A percentile compares a stretch with the other conserved stretches of the same genome.
phyloP scores from a whole-genome alignment of 306 rosid species.

The Trichosanthes cucumerina region DNA sequence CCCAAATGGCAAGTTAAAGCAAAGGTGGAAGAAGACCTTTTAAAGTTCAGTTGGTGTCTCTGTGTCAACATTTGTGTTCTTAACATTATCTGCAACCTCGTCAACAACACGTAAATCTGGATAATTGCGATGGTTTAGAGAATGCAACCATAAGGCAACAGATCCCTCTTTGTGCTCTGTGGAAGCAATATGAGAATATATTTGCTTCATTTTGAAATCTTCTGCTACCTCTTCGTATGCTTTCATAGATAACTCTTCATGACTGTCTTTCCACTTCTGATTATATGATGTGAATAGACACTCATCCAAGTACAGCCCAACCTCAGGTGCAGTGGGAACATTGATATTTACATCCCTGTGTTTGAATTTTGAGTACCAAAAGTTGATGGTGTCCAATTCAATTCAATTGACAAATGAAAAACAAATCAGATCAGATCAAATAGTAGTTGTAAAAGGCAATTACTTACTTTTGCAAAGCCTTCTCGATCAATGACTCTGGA shows the following conservation, averaged over 20 bases:
- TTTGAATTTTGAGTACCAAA: background rate
- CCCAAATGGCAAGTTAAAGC: constrained; percentile 7
- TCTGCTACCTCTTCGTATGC: constrained; percentile 59
- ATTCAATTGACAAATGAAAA: background rate
- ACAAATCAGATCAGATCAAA: background rate
- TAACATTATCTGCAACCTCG: constrained; percentile 17
- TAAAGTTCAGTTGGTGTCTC: constrained; percentile 20
- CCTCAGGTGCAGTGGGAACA: constrained; percentile 97
- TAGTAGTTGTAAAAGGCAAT: background rate
- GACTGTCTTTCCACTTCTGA: constrained; percentile 86
- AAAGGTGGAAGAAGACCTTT: constrained; percentile 10
- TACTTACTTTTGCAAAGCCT: constrained; percentile 73
- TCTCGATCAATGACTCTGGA: constrained; percentile 54
- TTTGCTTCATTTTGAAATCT: constrained; percentile 71
- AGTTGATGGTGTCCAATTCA: background rate
- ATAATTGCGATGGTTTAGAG: constrained; percentile 81
- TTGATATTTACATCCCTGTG: constrained; percentile 64
- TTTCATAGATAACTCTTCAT: constrained; percentile 80
- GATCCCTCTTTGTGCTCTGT: constrained; percentile 80
- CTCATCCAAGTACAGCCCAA: constrained; percentile 86
- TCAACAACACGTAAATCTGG: constrained; percentile 42
- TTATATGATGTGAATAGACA: constrained; percentile 78
- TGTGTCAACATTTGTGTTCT: constrained; percentile 8
- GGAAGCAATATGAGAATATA: constrained; percentile 68
- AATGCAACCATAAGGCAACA: constrained; percentile 84